Conservation (phyloP, 495 filamentous ascomycete genomes). For the Xylaria longipes region DNA sequence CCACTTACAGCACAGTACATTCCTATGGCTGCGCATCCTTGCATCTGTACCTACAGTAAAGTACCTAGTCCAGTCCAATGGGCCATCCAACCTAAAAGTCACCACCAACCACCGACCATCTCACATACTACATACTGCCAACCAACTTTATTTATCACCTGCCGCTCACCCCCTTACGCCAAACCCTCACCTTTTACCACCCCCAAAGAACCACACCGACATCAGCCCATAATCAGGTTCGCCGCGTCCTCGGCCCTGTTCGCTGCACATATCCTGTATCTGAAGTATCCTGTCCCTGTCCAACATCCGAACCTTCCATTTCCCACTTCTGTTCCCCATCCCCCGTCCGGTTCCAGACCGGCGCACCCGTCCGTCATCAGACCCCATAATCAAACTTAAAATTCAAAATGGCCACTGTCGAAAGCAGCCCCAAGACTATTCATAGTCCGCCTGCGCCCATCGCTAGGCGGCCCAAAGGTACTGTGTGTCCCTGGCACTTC, state of each 20-base stretch:
- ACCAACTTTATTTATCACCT: not conserved
- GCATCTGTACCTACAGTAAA: too few relatives aligned
- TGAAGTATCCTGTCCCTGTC: not conserved
- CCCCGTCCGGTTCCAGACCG: not conserved
- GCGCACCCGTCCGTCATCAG: not conserved
- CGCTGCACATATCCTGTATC: not conserved
- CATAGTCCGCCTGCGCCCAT: conserved; percentile 53
- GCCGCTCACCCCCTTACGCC: not conserved
- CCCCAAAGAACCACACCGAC: not conserved
- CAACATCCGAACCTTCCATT: not conserved
- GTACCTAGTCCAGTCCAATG: too few relatives aligned
- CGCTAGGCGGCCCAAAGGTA: conserved; percentile 79
- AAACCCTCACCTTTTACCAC: not conserved
- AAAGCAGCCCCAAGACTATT: conserved; percentile 40
- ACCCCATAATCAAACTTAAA: not conserved
- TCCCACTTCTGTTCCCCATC: not conserved
- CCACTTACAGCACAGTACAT: too few relatives aligned
- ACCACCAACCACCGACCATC: conserved; percentile 1
- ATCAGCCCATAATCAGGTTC: not conserved
- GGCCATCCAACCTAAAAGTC: not conserved
- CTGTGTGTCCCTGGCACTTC: conserved; percentile 27
- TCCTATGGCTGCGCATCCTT: too few relatives aligned
- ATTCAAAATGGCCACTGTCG: conserved; percentile 47
- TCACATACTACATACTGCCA: not conserved
- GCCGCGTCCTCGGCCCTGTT: not conserved